Conservation (phyloP, 768 basidiomycete species). For the Trametes cinnabarina region DNA sequence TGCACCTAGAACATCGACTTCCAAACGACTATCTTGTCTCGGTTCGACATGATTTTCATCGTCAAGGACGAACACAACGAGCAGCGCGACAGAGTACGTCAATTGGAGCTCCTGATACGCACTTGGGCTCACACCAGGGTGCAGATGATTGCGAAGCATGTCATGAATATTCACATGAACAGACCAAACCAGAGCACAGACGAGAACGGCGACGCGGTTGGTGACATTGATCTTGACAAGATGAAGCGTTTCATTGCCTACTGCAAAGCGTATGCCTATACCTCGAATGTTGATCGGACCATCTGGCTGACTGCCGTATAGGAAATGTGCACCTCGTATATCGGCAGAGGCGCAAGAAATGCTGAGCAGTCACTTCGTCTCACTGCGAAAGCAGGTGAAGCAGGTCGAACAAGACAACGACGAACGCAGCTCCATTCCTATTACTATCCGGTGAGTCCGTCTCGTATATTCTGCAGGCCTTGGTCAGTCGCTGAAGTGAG, state of each 20-base stretch:
- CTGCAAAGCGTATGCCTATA: slow-evolving; percentile 74
- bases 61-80: slow-evolving; percentile 98
- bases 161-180: slow-evolving; percentile 99
- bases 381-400: slow-evolving; percentile 88
- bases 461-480: neutral
- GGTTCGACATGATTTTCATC: slow-evolving; percentile 99
- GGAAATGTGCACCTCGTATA: slow-evolving; percentile 94
- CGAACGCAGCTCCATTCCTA: slow-evolving; percentile 96
- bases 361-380: slow-evolving; percentile 93
- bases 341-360: slow-evolving; percentile 94
- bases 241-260: slow-evolving; percentile 98
- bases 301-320: slow-evolving; percentile 29
- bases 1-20: slow-evolving; percentile 97
- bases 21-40: slow-evolving; percentile 95
- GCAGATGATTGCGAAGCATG: slow-evolving; percentile 93
- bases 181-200: slow-evolving; percentile 63
- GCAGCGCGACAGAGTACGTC: slow-evolving; percentile 75
- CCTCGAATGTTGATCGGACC: neutral
- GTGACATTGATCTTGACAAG: slow-evolving; percentile 94
- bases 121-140: no score
- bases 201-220: slow-evolving; percentile 64
- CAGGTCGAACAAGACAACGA: slow-evolving; percentile 96
- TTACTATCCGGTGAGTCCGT: slow-evolving; percentile 82
- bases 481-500: neutral
- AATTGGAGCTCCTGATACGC: neutral